Percentiles rank a stretch among this genome's conserved stretches.
Evolutionary conservation across 2,329 filamentous ascomycete genomes (phyloP).

Genomic region (Boeremia lycopersici): DNA sequence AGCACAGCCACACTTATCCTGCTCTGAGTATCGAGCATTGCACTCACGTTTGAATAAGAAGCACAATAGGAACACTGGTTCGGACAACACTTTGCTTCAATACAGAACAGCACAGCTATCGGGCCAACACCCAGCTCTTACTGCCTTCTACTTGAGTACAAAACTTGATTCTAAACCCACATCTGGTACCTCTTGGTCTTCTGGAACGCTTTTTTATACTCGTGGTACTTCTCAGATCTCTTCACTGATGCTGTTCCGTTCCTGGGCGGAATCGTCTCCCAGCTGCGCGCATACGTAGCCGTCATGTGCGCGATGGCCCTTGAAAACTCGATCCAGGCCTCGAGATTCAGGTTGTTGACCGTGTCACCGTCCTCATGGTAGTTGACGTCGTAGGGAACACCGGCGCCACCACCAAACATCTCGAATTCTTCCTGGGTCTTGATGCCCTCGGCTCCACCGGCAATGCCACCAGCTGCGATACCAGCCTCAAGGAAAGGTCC

Average conservation of each 20-base stretch:
- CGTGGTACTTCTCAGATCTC: conserved; percentile 25
- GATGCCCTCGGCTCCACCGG: conserved; percentile 76
- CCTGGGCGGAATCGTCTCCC: conserved; percentile 37
- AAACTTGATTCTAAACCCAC: conserved; percentile 19
- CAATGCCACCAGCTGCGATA: conserved; percentile 76
- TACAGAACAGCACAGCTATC: not conserved
- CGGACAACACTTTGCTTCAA: too few relatives aligned
- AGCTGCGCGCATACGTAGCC: conserved; percentile 43
- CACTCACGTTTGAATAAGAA: too few relatives aligned
- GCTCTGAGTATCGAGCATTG: too few relatives aligned
- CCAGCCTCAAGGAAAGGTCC: conserved; percentile 75
- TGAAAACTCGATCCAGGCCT: conserved; percentile 61
- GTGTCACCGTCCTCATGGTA: conserved; percentile 63
- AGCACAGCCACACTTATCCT: too few relatives aligned
- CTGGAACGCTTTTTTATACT: conserved; percentile 27
- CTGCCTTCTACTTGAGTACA: too few relatives aligned
- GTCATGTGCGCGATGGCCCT: conserved; percentile 63
- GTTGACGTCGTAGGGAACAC: conserved; percentile 61
- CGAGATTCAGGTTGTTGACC: conserved; percentile 59
- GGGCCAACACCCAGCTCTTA: not conserved
- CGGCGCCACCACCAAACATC: conserved; percentile 74
- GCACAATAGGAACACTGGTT: too few relatives aligned
- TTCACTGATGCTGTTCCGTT: conserved; percentile 31
- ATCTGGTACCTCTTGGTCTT: conserved; percentile 30
- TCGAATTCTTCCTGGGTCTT: conserved; percentile 71